phyloP scores from a whole-genome alignment of 305 asterid species.

The Solanum hybrid region DNA sequence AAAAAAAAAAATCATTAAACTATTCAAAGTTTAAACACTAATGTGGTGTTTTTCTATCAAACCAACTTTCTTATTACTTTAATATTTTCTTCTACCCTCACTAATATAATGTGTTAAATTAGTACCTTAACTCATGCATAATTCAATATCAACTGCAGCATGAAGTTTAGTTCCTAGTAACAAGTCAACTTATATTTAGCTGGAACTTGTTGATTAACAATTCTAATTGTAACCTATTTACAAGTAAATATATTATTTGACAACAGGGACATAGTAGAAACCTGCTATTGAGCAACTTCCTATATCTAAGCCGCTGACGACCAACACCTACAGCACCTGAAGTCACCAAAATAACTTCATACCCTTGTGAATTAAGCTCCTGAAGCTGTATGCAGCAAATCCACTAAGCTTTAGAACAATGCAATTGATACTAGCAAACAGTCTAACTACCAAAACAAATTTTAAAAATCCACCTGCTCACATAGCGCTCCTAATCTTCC shows the following conservation, averaged over 20 bases:
- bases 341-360: slow-evolving; percentile 85
- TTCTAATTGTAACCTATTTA: not conserved
- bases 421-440: not conserved
- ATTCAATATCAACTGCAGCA: not conserved
- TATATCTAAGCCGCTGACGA: slow-evolving; percentile 81
- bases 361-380: slow-evolving; percentile 68
- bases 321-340: slow-evolving; percentile 99
- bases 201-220: not conserved
- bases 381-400: slow-evolving; percentile 58
- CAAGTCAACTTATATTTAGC: not conserved
- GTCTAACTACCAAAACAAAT: not conserved
- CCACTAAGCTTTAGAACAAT: slow-evolving; percentile 9
- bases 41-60: no score
- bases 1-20: no score
- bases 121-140: not conserved
- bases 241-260: not conserved
- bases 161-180: not conserved
- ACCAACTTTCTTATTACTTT: no score
- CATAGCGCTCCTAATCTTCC: slow-evolving; percentile 96
- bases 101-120: not conserved
- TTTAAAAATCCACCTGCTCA: slow-evolving; percentile 61
- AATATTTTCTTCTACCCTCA: no score
- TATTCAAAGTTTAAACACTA: no score
- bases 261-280: slow-evolving; percentile 8
- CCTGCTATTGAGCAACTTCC: slow-evolving; percentile 85